Percentiles rank a stretch among this genome's conserved stretches.
These are phyloP conservation scores for Heliosperma pusillum DNA, from an alignment of 148 eudicot genomes.

Conservation along the genomic window DNA sequence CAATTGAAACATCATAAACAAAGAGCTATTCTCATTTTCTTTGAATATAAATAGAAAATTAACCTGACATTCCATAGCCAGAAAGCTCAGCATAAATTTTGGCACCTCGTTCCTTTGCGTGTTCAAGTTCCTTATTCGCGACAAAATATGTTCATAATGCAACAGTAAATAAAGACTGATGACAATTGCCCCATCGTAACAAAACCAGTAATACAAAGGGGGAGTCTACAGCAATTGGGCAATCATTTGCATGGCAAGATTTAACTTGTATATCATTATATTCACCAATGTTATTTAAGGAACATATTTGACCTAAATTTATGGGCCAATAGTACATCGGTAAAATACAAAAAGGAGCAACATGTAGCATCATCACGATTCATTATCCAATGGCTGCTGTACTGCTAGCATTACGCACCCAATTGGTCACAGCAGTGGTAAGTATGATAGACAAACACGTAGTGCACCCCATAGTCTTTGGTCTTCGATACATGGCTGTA, in stretches of 20 bases:
- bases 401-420: background rate
- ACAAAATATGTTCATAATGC: conserved; percentile 12
- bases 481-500: background rate
- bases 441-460: background rate
- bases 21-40: conserved; percentile 7
- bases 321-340: background rate
- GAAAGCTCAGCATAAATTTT: conserved; percentile 85
- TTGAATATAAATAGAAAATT: conserved; percentile 6
- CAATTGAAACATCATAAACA: background rate
- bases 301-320: background rate
- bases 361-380: background rate
- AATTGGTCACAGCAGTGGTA: background rate
- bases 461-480: background rate
- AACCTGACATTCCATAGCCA: conserved; percentile 98
- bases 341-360: background rate
- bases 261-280: background rate
- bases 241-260: background rate
- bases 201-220: background rate
- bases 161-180: background rate
- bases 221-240: background rate
- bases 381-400: background rate
- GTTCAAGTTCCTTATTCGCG: conserved; percentile 68
- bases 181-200: background rate
- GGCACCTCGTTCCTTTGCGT: conserved; percentile 84
- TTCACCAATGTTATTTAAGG: background rate